Evolutionary conservation across 208 protist species (phyloP), one percentile per base, ranked within the genome.

Genomic region (Trypanosoma vivax): DNA sequence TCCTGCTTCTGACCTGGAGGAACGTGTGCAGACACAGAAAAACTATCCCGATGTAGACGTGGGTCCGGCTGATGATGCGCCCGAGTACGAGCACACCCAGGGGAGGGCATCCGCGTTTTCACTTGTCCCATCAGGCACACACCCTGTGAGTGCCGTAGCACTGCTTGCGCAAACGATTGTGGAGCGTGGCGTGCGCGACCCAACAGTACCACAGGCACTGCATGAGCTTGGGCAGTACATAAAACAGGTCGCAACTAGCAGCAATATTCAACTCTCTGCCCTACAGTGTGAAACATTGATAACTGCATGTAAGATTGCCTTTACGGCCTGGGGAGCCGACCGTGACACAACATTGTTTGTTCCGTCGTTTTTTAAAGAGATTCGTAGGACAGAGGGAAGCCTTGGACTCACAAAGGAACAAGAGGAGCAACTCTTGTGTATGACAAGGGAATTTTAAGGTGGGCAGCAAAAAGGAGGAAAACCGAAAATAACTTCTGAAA

Each of bases 41-140:
- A 77, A 91, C 69, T 94, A 82, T 62, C 79, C 82, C 1, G 78
- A 88, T 39, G 59, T 93, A 19, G 70, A 88, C 51, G 81, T 89
- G 42, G 77, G 76, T n/a, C 68, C 70, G 0, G 50, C 62, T 28
- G 62, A 63, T 7, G 60, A 56, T 1, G 72, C 69, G 13, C 46
- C 40, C 24, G 64, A 55, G 10, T 49, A n/a, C 13, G 50, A 30
- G 11, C n/a, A 5, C 14, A 40, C 41, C 3, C 37, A 45, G 40
- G 81, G 80, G 59, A 70, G 70, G 33, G 35, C 45, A n/a, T 59
- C 67, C 16, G 57, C 50, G 27, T 79, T 89, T 54, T 73, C 73
- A 7, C 46, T 84, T 6, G 59, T 94, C 31, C 79, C 79, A 6
- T 40, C 54, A 2, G 73, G 61, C 47, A 83, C 70, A 25, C 23